A percentile compares a stretch with the other conserved stretches of the same genome.
Evolutionary conservation across 495 filamentous ascomycete genomes (phyloP).

Genomic region (Hypoxylon crocopeplum): DNA sequence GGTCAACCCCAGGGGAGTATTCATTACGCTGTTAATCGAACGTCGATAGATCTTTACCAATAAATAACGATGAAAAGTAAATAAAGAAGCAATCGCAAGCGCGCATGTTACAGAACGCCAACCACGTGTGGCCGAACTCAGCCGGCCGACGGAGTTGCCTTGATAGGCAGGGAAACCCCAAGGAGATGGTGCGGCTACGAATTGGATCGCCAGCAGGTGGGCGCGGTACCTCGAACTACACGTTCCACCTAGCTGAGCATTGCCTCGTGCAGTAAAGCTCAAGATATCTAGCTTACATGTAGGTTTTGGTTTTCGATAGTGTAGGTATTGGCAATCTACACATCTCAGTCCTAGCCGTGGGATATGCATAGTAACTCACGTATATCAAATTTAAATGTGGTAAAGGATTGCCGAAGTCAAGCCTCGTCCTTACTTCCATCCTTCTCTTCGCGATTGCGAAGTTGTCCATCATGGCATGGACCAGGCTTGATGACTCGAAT

Average conservation of each 20-base stretch:
- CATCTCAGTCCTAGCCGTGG: background rate
- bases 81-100: background rate
- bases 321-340: no score
- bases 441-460: background rate
- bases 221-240: background rate
- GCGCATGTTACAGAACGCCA: slow-evolving; percentile 4
- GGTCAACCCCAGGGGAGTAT: slow-evolving; percentile 19
- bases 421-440: background rate
- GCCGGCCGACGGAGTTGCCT: background rate
- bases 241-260: background rate
- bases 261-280: background rate
- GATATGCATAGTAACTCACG: no score
- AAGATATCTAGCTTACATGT: no score
- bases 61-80: slow-evolving; percentile 1
- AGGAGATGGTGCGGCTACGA: slow-evolving; percentile 13
- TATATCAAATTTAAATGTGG: background rate
- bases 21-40: slow-evolving; percentile 20
- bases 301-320: no score
- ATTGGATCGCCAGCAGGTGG: slow-evolving; percentile 4
- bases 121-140: slow-evolving; percentile 13
- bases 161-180: slow-evolving; percentile 12
- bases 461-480: slow-evolving; percentile 1
- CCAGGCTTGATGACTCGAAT: slow-evolving; percentile 7
- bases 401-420: background rate
- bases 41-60: background rate